phyloP scores from a whole-genome alignment of 371 early-diverging fungal genomes.

The Mortierella sp. region DNA sequence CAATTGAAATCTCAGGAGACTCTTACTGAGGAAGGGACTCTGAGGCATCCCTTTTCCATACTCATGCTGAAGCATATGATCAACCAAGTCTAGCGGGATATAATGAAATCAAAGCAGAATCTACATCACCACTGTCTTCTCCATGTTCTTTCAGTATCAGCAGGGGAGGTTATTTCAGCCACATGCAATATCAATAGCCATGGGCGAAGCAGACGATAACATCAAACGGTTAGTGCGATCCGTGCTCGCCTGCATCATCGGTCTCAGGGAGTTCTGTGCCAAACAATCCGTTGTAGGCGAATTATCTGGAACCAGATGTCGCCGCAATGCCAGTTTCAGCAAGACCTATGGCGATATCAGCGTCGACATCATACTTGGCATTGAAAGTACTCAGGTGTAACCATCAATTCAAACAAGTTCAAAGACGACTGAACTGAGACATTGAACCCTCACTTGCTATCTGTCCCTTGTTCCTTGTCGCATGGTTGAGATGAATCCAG shows the following conservation, averaged over 20 bases:
- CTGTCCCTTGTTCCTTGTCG: too few relatives aligned
- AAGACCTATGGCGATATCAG: not conserved
- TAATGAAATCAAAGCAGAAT: too few relatives aligned
- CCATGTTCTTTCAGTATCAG: not conserved
- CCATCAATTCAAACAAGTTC: not conserved
- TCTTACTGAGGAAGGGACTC: too few relatives aligned
- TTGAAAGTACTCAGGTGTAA: not conserved
- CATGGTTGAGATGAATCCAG: too few relatives aligned
- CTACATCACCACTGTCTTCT: not conserved
- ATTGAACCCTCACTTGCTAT: too few relatives aligned
- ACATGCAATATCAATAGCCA: not conserved
- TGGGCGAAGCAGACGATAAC: slow-evolving; percentile 7
- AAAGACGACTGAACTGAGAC: slow-evolving; percentile 10
- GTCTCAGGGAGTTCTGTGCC: not conserved
- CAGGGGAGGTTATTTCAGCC: not conserved
- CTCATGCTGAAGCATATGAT: too few relatives aligned
- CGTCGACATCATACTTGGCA: not conserved
- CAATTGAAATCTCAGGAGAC: too few relatives aligned
- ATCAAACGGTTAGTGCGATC: not conserved
- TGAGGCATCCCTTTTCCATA: too few relatives aligned
- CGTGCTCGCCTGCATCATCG: not conserved
- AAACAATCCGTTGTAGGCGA: not conserved
- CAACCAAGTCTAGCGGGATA: too few relatives aligned
- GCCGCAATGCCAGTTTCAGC: not conserved
- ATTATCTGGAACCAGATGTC: slow-evolving; percentile 1